These are phyloP conservation scores for Ophiostoma tasmaniense DNA, from an alignment of 2,329 filamentous ascomycete species.

Conservation along the genomic window DNA sequence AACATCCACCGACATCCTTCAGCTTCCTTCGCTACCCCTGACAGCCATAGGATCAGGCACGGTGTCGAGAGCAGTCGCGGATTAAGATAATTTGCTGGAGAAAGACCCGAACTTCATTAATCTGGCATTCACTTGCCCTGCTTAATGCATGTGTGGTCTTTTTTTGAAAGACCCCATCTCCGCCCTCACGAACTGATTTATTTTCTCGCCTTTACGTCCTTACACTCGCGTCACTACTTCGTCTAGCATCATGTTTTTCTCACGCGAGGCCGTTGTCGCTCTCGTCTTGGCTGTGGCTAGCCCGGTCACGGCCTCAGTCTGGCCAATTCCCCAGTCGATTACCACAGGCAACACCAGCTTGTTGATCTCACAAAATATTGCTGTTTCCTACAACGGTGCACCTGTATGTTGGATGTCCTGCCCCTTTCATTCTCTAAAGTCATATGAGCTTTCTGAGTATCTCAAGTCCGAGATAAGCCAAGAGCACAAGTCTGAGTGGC, in stretches of 20 bases:
- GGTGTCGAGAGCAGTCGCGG: neutral
- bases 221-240: neutral
- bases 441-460: neutral
- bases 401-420: slow-evolving; percentile 39
- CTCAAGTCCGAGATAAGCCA: neutral
- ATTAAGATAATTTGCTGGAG: neutral
- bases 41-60: neutral
- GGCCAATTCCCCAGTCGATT: slow-evolving; percentile 46
- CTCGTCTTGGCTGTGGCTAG: slow-evolving; percentile 30
- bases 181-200: neutral
- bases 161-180: neutral
- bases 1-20: neutral
- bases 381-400: slow-evolving; percentile 51
- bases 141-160: neutral
- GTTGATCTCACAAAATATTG: slow-evolving; percentile 44
- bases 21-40: neutral
- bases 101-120: neutral
- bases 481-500: neutral
- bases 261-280: slow-evolving; percentile 25
- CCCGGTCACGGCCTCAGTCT: slow-evolving; percentile 42
- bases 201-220: neutral
- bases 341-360: slow-evolving; percentile 44
- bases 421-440: slow-evolving; percentile 19
- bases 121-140: neutral
- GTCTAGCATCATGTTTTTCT: slow-evolving; percentile 22